These are phyloP conservation scores for Corchorus olitorius DNA, from an alignment of 345 rosid genomes.

Conservation along the genomic window DNA sequence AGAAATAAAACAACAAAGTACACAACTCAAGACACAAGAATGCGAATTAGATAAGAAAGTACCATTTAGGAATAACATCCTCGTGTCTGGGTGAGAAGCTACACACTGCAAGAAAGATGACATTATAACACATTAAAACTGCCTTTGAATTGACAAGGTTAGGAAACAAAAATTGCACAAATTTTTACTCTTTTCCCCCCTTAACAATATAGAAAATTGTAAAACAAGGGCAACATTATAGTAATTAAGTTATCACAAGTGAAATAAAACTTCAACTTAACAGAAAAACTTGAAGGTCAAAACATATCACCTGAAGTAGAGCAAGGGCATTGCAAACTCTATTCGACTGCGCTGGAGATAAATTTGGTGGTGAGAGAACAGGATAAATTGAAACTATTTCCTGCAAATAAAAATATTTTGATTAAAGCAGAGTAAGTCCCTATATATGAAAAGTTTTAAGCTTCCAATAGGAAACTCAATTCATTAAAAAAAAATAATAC, in stretches of 20 bases:
- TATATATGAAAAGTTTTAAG: not conserved
- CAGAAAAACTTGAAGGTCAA: not conserved
- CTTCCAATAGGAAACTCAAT: constrained; percentile 1
- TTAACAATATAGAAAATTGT: not conserved
- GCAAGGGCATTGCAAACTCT: constrained; percentile 99
- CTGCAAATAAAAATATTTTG: constrained; percentile 41
- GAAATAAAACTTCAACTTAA: constrained; percentile 14
- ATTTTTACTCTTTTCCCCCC: not conserved
- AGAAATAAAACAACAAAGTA: constrained; percentile 2
- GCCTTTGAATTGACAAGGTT: constrained; percentile 14
- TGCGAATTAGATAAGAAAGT: constrained; percentile 32
- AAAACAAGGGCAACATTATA: not conserved
- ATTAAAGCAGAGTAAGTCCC: not conserved
- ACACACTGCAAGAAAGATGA: constrained; percentile 76
- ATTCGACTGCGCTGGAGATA: constrained; percentile 89
- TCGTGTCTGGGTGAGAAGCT: constrained; percentile 96
- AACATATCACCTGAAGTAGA: constrained; percentile 79
- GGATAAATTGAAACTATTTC: constrained; percentile 97
- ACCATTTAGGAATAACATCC: constrained; percentile 93
- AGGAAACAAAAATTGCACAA: not conserved
- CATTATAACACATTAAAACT: constrained; percentile 15
- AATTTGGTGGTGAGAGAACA: constrained; percentile 88
- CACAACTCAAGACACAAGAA: not conserved
- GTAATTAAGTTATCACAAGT: not conserved
- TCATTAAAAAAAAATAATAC: not conserved